A percentile compares a stretch with the other conserved stretches of the same genome.
Evolutionary conservation across 352 stramenopile species (phyloP).

Genomic region (Halophytophthora polymorphica): DNA sequence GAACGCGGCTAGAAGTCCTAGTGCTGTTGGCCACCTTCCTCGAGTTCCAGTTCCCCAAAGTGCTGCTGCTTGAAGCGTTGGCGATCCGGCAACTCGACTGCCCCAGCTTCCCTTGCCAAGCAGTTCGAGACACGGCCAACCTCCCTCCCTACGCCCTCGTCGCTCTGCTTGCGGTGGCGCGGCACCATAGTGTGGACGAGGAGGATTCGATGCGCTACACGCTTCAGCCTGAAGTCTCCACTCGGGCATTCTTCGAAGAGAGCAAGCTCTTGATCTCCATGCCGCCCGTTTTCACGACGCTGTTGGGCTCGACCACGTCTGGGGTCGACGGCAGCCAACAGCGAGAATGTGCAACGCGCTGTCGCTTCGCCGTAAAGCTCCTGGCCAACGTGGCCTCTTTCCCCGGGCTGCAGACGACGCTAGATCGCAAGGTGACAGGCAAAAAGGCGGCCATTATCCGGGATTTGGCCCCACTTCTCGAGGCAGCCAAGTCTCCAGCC

Average conservation of each 20-base stretch:
- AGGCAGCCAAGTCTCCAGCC: constrained; percentile 13
- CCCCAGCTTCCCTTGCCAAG: constrained; percentile 8
- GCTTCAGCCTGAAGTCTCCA: constrained; percentile 3
- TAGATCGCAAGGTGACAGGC: constrained; percentile 14
- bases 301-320: constrained; percentile 14
- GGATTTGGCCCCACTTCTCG: constrained; percentile 20
- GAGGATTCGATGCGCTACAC: constrained; percentile 10
- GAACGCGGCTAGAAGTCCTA: constrained; percentile 30
- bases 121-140: constrained; percentile 31
- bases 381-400: constrained; percentile 48
- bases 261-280: constrained; percentile 35
- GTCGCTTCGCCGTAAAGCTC: constrained; percentile 36
- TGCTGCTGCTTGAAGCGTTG: constrained; percentile 44
- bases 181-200: constrained; percentile 26
- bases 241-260: constrained; percentile 16
- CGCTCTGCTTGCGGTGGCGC: constrained; percentile 31
- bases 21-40: constrained; percentile 34
- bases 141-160: constrained; percentile 46
- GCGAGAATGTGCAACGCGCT: constrained; percentile 23
- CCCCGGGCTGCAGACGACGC: constrained; percentile 20
- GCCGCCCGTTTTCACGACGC: constrained; percentile 35
- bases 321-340: background rate
- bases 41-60: constrained; percentile 35
- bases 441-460: constrained; percentile 17
- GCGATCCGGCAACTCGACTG: constrained; percentile 40